phyloP scores from a whole-genome alignment of 2,329 filamentous ascomycete genomes.

The Aspergillus fischeri region DNA sequence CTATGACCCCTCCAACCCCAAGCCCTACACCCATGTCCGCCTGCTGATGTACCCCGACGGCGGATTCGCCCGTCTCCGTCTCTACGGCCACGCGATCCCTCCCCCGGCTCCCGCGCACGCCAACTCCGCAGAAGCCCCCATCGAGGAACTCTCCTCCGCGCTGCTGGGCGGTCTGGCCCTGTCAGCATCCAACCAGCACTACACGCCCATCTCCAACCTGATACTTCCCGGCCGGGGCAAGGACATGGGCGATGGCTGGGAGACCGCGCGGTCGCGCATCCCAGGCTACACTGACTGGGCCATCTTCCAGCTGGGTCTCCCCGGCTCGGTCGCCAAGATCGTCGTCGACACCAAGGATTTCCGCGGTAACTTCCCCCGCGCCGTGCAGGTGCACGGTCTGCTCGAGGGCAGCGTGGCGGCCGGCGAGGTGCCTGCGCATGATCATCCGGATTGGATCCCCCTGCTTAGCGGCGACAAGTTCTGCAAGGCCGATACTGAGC shows the following conservation, averaged over 20 bases:
- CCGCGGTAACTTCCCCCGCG: conserved; percentile 42
- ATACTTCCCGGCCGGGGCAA: conserved; percentile 41
- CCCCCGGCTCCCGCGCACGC: conserved; percentile 17
- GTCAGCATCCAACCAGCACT: conserved; percentile 40
- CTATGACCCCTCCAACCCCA: conserved; percentile 20
- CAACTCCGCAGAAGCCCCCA: conserved; percentile 2
- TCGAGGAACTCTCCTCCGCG: conserved; percentile 40
- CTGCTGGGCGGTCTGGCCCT: conserved; percentile 39
- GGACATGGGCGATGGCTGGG: conserved; percentile 45
- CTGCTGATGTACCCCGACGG: conserved; percentile 46
- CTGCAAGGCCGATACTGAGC: conserved; percentile 39
- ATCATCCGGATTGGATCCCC: conserved; percentile 35
- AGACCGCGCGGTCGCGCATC: conserved; percentile 37
- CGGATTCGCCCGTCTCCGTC: conserved; percentile 40
- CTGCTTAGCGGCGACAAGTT: conserved; percentile 34
- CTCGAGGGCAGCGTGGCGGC: conserved; percentile 12
- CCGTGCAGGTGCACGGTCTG: conserved; percentile 37
- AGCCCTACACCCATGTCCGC: conserved; percentile 41
- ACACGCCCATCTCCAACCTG: conserved; percentile 37
- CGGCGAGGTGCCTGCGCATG: conserved; percentile 27
- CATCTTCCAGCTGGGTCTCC: conserved; percentile 36
- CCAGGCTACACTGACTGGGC: conserved; percentile 42
- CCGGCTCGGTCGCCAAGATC: conserved; percentile 35
- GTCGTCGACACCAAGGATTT: conserved; percentile 45
- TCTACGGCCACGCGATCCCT: conserved; percentile 42